phyloP scores from a whole-genome alignment of 805 yeast species.

The Pichia californica region DNA sequence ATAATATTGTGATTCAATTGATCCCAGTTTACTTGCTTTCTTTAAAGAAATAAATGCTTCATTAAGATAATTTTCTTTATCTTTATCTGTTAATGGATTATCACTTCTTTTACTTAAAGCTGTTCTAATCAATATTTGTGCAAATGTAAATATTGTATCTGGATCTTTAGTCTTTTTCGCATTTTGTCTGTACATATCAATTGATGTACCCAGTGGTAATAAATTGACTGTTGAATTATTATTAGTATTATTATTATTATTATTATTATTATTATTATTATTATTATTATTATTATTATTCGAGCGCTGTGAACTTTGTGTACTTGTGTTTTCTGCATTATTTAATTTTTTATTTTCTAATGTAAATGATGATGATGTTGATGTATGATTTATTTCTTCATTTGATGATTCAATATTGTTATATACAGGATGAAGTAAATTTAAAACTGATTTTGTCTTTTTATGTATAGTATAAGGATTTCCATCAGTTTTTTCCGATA shows the following conservation, averaged over 20 bases:
- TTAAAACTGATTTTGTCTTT: constrained; percentile 2
- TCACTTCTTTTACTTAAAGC: constrained; percentile 15
- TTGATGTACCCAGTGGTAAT: constrained; percentile 46
- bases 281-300: background rate
- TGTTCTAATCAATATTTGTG: constrained; percentile 59
- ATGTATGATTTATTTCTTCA: too few relatives aligned
- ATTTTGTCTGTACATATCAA: constrained; percentile 80
- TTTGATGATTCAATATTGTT: background rate
- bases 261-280: background rate
- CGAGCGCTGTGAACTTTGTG: background rate
- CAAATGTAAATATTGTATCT: constrained; percentile 79
- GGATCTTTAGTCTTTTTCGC: constrained; percentile 85
- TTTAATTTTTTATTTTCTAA: too few relatives aligned
- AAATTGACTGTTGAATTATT: constrained; percentile 23
- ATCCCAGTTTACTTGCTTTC: constrained; percentile 23
- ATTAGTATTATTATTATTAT: too few relatives aligned
- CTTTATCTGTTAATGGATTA: constrained; percentile 18
- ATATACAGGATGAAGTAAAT: constrained; percentile 9
- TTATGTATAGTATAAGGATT: background rate
- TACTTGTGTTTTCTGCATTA: too few relatives aligned
- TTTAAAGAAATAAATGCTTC: constrained; percentile 66
- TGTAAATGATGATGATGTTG: too few relatives aligned
- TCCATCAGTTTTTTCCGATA: too few relatives aligned
- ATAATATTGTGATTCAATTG: constrained; percentile 84
- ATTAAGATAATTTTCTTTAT: constrained; percentile 54